A percentile compares a stretch with the other conserved stretches of the same genome.
These are phyloP conservation scores for Fraxinus quadrangulata DNA, from an alignment of 257 asterid species.

Conservation along the genomic window DNA sequence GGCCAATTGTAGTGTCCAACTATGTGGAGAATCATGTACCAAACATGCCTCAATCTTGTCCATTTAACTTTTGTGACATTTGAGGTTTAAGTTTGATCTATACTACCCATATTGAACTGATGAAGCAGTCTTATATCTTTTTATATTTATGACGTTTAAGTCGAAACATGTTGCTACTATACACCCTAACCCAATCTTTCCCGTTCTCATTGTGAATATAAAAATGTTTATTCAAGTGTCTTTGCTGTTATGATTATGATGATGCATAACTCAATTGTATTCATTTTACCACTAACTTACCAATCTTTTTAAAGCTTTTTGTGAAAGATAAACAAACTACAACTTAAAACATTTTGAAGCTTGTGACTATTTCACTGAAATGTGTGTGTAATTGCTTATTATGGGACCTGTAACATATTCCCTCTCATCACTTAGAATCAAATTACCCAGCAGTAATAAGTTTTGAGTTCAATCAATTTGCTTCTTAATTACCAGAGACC, in stretches of 20 bases:
- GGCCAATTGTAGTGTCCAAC: background rate
- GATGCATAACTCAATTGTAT: background rate
- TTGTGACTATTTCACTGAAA: background rate
- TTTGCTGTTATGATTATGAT: background rate
- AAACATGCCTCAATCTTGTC: background rate
- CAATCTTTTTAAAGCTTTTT: background rate
- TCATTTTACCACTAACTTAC: background rate
- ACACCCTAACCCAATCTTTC: background rate
- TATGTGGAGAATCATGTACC: background rate
- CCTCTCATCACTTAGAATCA: slow-evolving; percentile 4
- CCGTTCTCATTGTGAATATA: slow-evolving; percentile 19
- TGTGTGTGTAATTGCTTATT: slow-evolving; percentile 1
- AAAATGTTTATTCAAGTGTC: slow-evolving; percentile 9
- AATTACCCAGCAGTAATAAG: background rate
- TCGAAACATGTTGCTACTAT: background rate
- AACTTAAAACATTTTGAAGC: background rate
- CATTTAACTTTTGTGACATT: background rate
- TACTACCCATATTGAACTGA: background rate
- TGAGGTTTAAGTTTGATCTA: background rate
- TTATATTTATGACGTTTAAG: slow-evolving; percentile 12
- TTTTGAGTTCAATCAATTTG: background rate
- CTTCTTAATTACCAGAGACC: slow-evolving; percentile 1
- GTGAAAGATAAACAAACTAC: background rate
- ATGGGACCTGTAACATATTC: background rate
- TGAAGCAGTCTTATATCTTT: background rate